Percentiles rank a stretch among this genome's conserved stretches.
phyloP scores from a whole-genome alignment of 2,329 filamentous ascomycete genomes.

The Penicillium sp. region DNA sequence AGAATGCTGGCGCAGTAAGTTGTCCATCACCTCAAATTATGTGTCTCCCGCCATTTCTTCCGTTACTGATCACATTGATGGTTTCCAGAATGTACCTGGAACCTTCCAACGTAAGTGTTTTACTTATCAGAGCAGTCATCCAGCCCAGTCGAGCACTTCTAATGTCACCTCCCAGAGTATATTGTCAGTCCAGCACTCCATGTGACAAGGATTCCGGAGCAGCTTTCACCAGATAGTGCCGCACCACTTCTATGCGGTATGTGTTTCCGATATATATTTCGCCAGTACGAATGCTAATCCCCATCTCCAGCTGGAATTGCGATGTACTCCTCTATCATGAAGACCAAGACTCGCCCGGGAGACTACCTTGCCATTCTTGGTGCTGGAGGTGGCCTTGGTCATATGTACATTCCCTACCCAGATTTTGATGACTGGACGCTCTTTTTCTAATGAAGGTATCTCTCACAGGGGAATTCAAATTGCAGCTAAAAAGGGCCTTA shows the following conservation, averaged over 20 bases:
- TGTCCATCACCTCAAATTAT: background rate
- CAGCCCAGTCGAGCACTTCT: background rate
- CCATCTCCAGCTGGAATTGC: conserved; percentile 28
- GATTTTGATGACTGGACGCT: background rate
- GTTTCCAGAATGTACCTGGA: conserved; percentile 28
- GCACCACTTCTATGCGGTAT: conserved; percentile 33
- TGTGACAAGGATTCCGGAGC: conserved; percentile 30
- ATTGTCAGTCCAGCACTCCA: conserved; percentile 30
- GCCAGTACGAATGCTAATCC: background rate
- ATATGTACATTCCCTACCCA: conserved; percentile 25
- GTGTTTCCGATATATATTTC: background rate
- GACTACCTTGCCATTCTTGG: conserved; percentile 32
- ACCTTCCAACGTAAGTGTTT: conserved; percentile 30
- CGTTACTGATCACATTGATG: background rate
- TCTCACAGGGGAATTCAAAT: conserved; percentile 31
- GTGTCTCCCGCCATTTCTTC: background rate
- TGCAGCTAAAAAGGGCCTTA: conserved; percentile 29
- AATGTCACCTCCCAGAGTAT: conserved; percentile 21
- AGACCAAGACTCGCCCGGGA: conserved; percentile 28
- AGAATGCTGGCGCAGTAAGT: conserved; percentile 32
- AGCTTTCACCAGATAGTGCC: conserved; percentile 26
- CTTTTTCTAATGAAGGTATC: background rate
- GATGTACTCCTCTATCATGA: conserved; percentile 35
- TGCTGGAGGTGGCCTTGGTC: conserved; percentile 34
- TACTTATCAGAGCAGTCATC: background rate